These are phyloP conservation scores for Kwoniella heveanensis DNA, from an alignment of 768 basidiomycete species.

Conservation along the genomic window DNA sequence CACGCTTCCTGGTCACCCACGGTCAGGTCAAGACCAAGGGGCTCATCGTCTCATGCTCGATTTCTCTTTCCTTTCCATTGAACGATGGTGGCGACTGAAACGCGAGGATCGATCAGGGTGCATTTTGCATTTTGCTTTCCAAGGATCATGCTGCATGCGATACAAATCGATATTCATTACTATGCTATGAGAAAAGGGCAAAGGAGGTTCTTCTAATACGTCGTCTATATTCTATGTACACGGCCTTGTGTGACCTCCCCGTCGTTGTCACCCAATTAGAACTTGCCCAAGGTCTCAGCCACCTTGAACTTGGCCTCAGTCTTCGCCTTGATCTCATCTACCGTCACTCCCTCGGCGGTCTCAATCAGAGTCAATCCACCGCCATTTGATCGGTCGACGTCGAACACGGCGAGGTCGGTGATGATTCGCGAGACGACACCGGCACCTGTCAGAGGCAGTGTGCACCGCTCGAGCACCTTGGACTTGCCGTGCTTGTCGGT, in stretches of 20 bases:
- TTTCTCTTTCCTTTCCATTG: too few relatives aligned
- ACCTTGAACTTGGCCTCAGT: conserved; percentile 76
- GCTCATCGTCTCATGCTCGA: neutral
- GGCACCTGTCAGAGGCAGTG: conserved; percentile 84
- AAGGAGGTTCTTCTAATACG: too few relatives aligned
- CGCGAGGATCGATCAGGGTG: too few relatives aligned
- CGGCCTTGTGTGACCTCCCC: too few relatives aligned
- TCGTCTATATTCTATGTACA: neutral
- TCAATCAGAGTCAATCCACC: conserved; percentile 77
- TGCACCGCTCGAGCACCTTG: conserved; percentile 80
- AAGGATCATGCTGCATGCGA: too few relatives aligned
- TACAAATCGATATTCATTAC: too few relatives aligned
- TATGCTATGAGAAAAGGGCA: too few relatives aligned
- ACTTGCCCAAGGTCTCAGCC: conserved; percentile 45
- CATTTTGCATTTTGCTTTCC: too few relatives aligned
- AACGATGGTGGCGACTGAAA: too few relatives aligned
- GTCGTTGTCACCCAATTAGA: too few relatives aligned
- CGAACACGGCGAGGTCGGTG: conserved; percentile 84
- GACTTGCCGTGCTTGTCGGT: conserved; percentile 83
- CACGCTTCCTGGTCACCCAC: too few relatives aligned
- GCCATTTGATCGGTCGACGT: conserved; percentile 69
- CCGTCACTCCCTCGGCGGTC: conserved; percentile 76
- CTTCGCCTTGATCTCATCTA: conserved; percentile 83
- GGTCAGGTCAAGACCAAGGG: too few relatives aligned
- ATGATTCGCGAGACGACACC: conserved; percentile 85